A percentile compares a stretch with the other conserved stretches of the same genome.
Evolutionary conservation across 2,329 filamentous ascomycete genomes (phyloP).

Genomic region (Aspergillus ustus): DNA sequence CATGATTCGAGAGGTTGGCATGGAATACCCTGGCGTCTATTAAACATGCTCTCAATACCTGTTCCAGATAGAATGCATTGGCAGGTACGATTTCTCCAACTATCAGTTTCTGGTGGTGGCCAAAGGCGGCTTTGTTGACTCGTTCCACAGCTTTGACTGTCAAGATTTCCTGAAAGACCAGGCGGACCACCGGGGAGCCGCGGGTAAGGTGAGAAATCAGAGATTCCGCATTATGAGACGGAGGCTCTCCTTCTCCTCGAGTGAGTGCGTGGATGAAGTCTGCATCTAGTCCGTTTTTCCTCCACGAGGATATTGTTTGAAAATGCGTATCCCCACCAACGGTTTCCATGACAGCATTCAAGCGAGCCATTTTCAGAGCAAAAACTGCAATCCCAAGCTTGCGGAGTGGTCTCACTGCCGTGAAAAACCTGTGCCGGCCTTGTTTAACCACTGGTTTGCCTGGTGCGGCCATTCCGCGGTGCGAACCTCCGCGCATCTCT

Average conservation of each 20-base stretch:
- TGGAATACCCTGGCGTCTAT: neutral
- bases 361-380: neutral
- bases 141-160: neutral
- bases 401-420: neutral
- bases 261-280: neutral
- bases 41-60: neutral
- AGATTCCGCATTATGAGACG: neutral
- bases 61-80: neutral
- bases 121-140: neutral
- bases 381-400: neutral
- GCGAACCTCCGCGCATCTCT: neutral
- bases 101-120: constrained; percentile 1
- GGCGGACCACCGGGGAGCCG: neutral
- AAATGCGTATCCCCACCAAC: neutral
- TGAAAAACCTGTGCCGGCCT: neutral
- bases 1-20: neutral
- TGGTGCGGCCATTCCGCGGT: too few species aligned
- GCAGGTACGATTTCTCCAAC: neutral
- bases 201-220: neutral
- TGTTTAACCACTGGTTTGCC: neutral
- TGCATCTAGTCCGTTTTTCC: neutral
- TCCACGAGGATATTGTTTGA: neutral
- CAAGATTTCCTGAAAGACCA: neutral
- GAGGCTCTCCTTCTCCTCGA: neutral
- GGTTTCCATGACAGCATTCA: constrained; percentile 2